Percentiles rank a stretch among this genome's conserved stretches.
These are phyloP conservation scores for Dalbergia oliveri DNA, from an alignment of 306 rosid genomes.

Conservation along the genomic window DNA sequence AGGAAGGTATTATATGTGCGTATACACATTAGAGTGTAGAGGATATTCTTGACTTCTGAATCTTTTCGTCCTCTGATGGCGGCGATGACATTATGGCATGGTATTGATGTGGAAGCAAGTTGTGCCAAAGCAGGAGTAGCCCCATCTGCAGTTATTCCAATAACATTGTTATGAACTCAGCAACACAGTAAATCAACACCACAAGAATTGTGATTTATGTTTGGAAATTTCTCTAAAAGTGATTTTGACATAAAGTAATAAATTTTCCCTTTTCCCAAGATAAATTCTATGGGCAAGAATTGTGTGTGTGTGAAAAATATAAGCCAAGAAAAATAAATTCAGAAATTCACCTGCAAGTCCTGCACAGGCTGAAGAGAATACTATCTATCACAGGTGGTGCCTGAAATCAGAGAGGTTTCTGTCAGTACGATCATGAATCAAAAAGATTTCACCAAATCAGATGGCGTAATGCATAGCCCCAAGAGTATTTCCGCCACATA, in stretches of 20 bases:
- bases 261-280: no score
- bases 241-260: no score
- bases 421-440: slow-evolving; percentile 35
- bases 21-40: slow-evolving; percentile 55
- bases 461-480: slow-evolving; percentile 2
- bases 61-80: slow-evolving; percentile 68
- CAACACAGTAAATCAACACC: no score
- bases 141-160: slow-evolving; percentile 67
- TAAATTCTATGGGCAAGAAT: no score
- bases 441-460: slow-evolving; percentile 22
- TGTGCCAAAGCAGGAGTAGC: slow-evolving; percentile 86
- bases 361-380: slow-evolving; percentile 95
- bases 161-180: slow-evolving; percentile 13
- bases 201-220: no score
- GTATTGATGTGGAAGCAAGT: slow-evolving; percentile 84
- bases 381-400: slow-evolving; percentile 89
- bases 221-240: no score
- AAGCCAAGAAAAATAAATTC: slow-evolving; percentile 33
- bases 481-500: slow-evolving; percentile 15
- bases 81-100: slow-evolving; percentile 67
- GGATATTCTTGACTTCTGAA: slow-evolving; percentile 75
- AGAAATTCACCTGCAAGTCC: slow-evolving; percentile 78
- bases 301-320: not conserved
- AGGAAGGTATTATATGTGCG: slow-evolving; percentile 35
- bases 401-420: slow-evolving; percentile 59